Base-by-base conservation (phyloP, 441 rosid species). In the Populus hybrid region DNA sequence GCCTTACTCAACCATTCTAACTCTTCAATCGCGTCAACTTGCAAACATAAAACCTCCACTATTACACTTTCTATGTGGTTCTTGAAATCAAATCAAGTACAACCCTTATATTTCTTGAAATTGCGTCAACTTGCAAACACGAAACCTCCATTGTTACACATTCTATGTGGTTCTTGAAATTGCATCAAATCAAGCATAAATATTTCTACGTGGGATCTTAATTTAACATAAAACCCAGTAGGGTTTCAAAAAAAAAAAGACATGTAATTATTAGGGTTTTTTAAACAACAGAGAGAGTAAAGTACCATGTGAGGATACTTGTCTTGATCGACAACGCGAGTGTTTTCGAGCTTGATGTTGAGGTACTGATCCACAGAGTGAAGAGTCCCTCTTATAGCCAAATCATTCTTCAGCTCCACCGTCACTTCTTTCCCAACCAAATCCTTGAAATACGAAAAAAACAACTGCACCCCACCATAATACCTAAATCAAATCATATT, bases 321-420 rank as follows among this genome's bases (percentile, higher is more conserved):
- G 91, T 96, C 99, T 76, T 94, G 98, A 86, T 96, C 99, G 79
- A 96, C 98, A 82, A 96, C 99, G 78, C 97, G 90, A 75, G 99
- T 96, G 80, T 94, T 96, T 92, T 96, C 98, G 38, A 96, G 98
- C 89, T 96, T 96, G 90, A 96, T 96, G 79, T 96, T 96, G 64
- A 96, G 98, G 84, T 96, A 96, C 82, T 96, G 99, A 87, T 96
- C 99, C 21, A 96, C 99, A 4, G 99, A 96, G 78, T 96, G 99
- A 72, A 94, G 97, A 14, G 98, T 96, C 69, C 99, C 98, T 82
- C 97, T 91, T 20, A 96, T 94, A 2, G 99, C 99, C 87, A 96
- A 86, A 84, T 96, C 98, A 70, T 96, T 96, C 92, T 96, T 96
- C 73, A 96, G 81, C 89, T 94, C 99, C 81, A 96, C 99, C 36